Evolutionary conservation across 2,329 filamentous ascomycete genomes (phyloP).

Genomic region (Paraphoma sp.): DNA sequence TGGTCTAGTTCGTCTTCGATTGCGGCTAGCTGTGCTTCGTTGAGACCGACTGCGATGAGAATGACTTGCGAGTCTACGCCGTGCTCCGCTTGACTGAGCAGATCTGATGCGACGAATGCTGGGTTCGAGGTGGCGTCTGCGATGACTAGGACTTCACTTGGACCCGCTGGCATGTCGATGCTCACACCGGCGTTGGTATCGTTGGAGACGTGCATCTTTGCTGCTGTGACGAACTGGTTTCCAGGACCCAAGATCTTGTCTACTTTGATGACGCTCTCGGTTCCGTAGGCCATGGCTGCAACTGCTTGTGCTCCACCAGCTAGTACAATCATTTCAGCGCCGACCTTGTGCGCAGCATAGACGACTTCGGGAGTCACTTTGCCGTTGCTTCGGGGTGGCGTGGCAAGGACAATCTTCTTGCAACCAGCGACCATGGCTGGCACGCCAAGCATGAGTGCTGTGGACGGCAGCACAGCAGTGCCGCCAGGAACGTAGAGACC

Average conservation of each 20-base stretch:
- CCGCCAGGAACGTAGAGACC: conserved; percentile 95
- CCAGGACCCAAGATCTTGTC: conserved; percentile 98
- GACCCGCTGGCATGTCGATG: conserved; percentile 98
- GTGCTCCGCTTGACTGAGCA: conserved; percentile 95
- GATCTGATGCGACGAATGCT: conserved; percentile 92
- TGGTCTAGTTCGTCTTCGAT: conserved; percentile 91
- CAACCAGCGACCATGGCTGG: conserved; percentile 97
- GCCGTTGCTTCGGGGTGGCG: conserved; percentile 87
- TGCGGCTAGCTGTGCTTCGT: conserved; percentile 73
- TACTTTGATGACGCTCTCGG: conserved; percentile 91
- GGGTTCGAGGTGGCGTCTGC: conserved; percentile 89
- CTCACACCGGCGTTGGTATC: conserved; percentile 94
- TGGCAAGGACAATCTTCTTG: conserved; percentile 91
- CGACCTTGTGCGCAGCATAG: conserved; percentile 95
- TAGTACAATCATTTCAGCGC: conserved; percentile 92
- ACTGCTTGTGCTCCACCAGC: conserved; percentile 95
- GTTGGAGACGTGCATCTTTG: conserved; percentile 98
- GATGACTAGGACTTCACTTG: conserved; percentile 94
- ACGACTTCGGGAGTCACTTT: conserved; percentile 96
- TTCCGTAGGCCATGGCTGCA: conserved; percentile 96
- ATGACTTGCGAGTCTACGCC: conserved; percentile 96
- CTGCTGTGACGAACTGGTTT: conserved; percentile 98
- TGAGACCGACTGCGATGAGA: conserved; percentile 82
- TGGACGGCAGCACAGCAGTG: conserved; percentile 95
- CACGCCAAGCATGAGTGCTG: conserved; percentile 96